phyloP scores from a whole-genome alignment of 2,329 filamentous ascomycete species.

The Ascochyta pisi region DNA sequence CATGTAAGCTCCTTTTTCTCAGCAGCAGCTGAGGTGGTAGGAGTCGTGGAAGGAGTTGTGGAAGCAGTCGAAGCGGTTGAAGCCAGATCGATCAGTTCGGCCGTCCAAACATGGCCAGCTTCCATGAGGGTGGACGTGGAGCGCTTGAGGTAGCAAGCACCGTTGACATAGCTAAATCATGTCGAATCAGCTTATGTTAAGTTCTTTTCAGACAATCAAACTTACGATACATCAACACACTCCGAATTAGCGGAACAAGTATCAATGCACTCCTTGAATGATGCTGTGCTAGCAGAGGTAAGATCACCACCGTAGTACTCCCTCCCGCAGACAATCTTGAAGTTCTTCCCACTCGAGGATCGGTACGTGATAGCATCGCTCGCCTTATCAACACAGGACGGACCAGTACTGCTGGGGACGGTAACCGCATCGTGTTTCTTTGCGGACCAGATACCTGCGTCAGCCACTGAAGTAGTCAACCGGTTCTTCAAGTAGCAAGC shows the following conservation, averaged over 20 bases:
- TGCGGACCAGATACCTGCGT: neutral
- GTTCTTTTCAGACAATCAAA: neutral
- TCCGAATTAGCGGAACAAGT: neutral
- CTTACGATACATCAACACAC: constrained; percentile 11
- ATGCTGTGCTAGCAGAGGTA: neutral
- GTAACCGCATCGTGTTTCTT: neutral
- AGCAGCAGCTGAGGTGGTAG: neutral
- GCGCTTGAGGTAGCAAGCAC: constrained; percentile 8
- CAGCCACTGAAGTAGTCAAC: neutral
- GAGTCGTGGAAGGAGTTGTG: neutral
- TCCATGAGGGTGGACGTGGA: neutral
- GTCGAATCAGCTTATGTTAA: neutral
- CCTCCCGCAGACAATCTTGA: constrained; percentile 2
- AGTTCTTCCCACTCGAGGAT: neutral
- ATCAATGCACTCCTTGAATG: constrained; percentile 8
- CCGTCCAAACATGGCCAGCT: constrained; percentile 1
- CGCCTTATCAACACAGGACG: neutral
- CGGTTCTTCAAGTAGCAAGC: constrained; percentile 4
- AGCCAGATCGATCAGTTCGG: neutral
- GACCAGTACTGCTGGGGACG: neutral
- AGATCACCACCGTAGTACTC: constrained; percentile 8
- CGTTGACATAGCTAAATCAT: neutral
- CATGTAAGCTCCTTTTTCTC: neutral
- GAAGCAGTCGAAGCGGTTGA: neutral
- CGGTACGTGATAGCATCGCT: neutral